Evolutionary conservation across 2,329 filamentous ascomycete genomes (phyloP).

Genomic region (Talaromyces albobiverticillius): DNA sequence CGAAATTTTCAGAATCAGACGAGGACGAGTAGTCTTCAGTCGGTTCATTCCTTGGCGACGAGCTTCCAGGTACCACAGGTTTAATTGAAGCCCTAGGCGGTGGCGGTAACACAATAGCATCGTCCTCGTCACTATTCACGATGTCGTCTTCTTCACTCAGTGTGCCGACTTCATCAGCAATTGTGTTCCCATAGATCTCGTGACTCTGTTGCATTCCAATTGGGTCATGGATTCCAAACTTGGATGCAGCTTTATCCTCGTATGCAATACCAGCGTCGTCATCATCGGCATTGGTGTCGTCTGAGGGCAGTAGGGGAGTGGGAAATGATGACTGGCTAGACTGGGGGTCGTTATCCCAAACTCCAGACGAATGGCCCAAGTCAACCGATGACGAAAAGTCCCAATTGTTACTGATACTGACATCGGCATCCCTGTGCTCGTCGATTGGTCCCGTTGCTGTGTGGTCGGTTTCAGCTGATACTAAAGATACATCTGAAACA

Average conservation of each 20-base stretch:
- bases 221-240: not conserved
- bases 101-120: constrained; percentile 30
- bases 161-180: not conserved
- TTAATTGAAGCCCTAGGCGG: constrained; percentile 36
- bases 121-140: constrained; percentile 21
- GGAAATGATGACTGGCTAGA: constrained; percentile 38
- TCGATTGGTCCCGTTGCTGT: constrained; percentile 26
- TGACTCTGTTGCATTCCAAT: not conserved
- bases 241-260: not conserved
- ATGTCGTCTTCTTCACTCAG: constrained; percentile 5
- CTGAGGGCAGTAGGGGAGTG: constrained; percentile 19
- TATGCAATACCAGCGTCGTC: not conserved
- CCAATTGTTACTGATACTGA: constrained; percentile 26
- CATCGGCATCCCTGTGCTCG: constrained; percentile 24
- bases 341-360: constrained; percentile 37
- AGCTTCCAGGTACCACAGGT: constrained; percentile 30
- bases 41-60: constrained; percentile 20
- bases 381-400: constrained; percentile 37
- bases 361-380: constrained; percentile 32
- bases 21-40: constrained; percentile 3
- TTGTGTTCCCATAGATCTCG: not conserved
- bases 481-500: constrained; percentile 29
- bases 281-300: constrained; percentile 8
- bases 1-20: constrained; percentile 12
- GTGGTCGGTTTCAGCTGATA: constrained; percentile 28